A percentile compares a stretch with the other conserved stretches of the same genome.
Evolutionary conservation across 176 grass and related monocot genomes (phyloP).

Genomic region (Zea luxurians): DNA sequence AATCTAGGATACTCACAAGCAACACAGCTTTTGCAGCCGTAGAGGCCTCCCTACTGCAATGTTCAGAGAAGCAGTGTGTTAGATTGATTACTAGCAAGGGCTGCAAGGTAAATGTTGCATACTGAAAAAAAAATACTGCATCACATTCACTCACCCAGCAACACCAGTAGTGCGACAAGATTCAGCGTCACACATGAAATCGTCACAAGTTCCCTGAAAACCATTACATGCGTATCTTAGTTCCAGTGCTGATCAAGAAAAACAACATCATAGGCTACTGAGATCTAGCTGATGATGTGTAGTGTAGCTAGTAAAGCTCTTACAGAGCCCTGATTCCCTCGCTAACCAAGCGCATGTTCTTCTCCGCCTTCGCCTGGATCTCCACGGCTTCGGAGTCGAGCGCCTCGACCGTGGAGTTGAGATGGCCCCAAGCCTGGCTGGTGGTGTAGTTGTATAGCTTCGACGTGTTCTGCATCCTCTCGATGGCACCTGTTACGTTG

Average conservation of each 20-base stretch:
- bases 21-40: slow-evolving; percentile 40
- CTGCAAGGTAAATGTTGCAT: not conserved
- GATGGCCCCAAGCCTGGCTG: slow-evolving; percentile 49
- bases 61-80: not conserved
- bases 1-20: slow-evolving; percentile 61
- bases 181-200: slow-evolving; percentile 60
- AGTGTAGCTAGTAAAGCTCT: slow-evolving; percentile 24
- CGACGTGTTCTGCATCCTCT: slow-evolving; percentile 61
- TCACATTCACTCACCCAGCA: slow-evolving; percentile 53
- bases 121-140: not conserved
- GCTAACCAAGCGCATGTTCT: slow-evolving; percentile 65
- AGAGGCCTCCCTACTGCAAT: slow-evolving; percentile 55
- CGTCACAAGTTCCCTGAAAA: slow-evolving; percentile 66
- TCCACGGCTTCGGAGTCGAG: slow-evolving; percentile 63
- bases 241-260: not conserved
- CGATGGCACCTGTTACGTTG: slow-evolving; percentile 66
- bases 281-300: not conserved
- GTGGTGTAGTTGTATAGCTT: slow-evolving; percentile 43
- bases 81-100: not conserved
- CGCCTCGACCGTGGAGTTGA: slow-evolving; percentile 61
- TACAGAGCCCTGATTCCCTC: slow-evolving; percentile 76
- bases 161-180: slow-evolving; percentile 40
- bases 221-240: not conserved
- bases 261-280: not conserved
- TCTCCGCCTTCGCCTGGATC: slow-evolving; percentile 63